phyloP scores from a whole-genome alignment of 164 flowering plant genomes.

The Magnolia kwangsiensis region DNA sequence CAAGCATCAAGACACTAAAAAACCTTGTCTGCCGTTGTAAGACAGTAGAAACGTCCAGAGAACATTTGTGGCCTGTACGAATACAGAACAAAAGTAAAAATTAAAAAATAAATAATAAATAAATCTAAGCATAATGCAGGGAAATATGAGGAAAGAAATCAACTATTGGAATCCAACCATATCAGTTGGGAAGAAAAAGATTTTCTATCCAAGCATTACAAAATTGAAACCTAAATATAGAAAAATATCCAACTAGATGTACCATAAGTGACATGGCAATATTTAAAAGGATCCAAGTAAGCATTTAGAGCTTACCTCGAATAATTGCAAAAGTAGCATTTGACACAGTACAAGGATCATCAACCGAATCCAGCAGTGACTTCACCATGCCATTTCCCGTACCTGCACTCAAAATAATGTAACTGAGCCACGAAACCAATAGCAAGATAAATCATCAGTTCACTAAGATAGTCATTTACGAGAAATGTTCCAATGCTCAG shows the following conservation, averaged over 20 bases:
- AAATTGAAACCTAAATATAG: no score
- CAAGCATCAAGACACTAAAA: constrained; percentile 91
- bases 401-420: constrained; percentile 41
- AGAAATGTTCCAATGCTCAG: no score
- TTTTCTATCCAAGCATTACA: neutral
- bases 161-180: neutral
- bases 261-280: neutral
- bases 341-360: constrained; percentile 53
- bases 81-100: neutral
- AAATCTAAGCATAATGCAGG: neutral
- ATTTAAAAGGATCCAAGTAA: constrained; percentile 2
- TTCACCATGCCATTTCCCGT: constrained; percentile 97
- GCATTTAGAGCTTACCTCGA: constrained; percentile 49
- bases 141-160: neutral
- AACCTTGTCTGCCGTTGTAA: constrained; percentile 66
- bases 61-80: constrained; percentile 61
- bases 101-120: neutral
- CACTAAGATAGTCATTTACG: neutral
- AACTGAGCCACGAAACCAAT: neutral
- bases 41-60: constrained; percentile 87
- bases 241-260: neutral
- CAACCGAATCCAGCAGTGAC: constrained; percentile 80
- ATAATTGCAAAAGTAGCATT: constrained; percentile 72
- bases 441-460: neutral
- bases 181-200: neutral